Percentiles rank a stretch among this genome's conserved stretches.
Evolutionary conservation across 1,139 yeast genomes (phyloP).

Genomic region (Taphrina flavorubra): DNA sequence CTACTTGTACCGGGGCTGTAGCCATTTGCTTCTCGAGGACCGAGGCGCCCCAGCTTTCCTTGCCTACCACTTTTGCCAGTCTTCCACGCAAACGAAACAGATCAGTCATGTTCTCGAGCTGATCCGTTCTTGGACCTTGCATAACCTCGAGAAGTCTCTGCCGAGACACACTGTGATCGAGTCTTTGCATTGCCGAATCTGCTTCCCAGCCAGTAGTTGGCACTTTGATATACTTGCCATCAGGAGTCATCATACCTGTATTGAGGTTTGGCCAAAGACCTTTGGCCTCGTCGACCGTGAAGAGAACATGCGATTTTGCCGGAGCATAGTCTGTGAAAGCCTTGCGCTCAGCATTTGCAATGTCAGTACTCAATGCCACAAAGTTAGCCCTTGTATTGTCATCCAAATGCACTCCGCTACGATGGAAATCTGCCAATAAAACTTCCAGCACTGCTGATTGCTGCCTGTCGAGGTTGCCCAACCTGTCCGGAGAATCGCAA

Average conservation of each 20-base stretch:
- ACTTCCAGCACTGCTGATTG: constrained; percentile 83
- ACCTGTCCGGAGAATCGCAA: constrained; percentile 57
- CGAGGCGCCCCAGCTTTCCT: constrained; percentile 73
- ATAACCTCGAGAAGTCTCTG: constrained; percentile 74
- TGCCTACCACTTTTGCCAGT: constrained; percentile 76
- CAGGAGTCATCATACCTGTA: constrained; percentile 25
- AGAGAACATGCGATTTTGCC: constrained; percentile 50
- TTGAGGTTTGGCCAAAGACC: constrained; percentile 54
- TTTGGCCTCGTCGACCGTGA: constrained; percentile 51
- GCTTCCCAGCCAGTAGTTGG: constrained; percentile 77
- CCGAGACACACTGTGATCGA: constrained; percentile 65
- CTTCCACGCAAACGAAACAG: constrained; percentile 71
- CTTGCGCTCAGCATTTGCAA: constrained; percentile 80
- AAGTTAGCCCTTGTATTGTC: constrained; percentile 69
- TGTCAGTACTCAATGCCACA: constrained; percentile 78
- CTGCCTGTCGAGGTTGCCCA: constrained; percentile 61
- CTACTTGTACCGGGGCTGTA: constrained; percentile 74
- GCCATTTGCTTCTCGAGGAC: constrained; percentile 93
- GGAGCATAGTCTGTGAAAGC: constrained; percentile 65
- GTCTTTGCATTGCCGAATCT: constrained; percentile 65
- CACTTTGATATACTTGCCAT: constrained; percentile 54
- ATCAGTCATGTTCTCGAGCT: constrained; percentile 64
- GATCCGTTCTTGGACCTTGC: constrained; percentile 62
- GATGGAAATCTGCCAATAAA: constrained; percentile 80
- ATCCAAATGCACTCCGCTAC: constrained; percentile 84